Conservation (phyloP, 2,329 filamentous ascomycete species). For the Xylariaceae sp. region DNA sequence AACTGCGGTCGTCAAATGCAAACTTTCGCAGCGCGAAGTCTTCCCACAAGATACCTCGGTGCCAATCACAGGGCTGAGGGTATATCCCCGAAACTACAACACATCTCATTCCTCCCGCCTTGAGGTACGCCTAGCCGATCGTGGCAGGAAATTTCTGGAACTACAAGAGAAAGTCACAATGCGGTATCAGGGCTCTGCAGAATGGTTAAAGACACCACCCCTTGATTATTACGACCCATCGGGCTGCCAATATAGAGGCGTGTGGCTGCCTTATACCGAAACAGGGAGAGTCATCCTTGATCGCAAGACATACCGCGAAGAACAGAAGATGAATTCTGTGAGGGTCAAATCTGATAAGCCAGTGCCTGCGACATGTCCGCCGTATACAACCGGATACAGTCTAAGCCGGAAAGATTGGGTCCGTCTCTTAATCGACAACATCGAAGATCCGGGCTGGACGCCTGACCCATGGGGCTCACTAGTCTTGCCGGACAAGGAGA, state of each 20-base stretch:
- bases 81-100: slow-evolving; percentile 25
- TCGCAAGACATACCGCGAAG: slow-evolving; percentile 29
- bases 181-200: slow-evolving; percentile 26
- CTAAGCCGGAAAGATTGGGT: slow-evolving; percentile 27
- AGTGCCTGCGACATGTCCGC: slow-evolving; percentile 26
- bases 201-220: slow-evolving; percentile 27
- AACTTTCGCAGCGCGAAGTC: slow-evolving; percentile 19
- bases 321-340: slow-evolving; percentile 17
- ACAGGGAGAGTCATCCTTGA: slow-evolving; percentile 29
- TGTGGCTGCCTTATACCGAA: slow-evolving; percentile 31
- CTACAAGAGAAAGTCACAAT: slow-evolving; percentile 18
- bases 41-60: slow-evolving; percentile 27
- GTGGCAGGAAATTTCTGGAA: slow-evolving; percentile 26
- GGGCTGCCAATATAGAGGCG: slow-evolving; percentile 20
- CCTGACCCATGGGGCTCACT: slow-evolving; percentile 26
- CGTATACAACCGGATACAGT: slow-evolving; percentile 29
- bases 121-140: slow-evolving; percentile 16
- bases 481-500: slow-evolving; percentile 26
- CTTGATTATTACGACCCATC: slow-evolving; percentile 21
- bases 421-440: slow-evolving; percentile 25
- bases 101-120: slow-evolving; percentile 18
- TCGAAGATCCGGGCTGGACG: slow-evolving; percentile 25
- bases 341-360: slow-evolving; percentile 15
- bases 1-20: slow-evolving; percentile 13
- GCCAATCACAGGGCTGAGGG: slow-evolving; percentile 22